Evolutionary conservation across 257 asterid genomes (phyloP).

Genomic region (Salvia splendens): DNA sequence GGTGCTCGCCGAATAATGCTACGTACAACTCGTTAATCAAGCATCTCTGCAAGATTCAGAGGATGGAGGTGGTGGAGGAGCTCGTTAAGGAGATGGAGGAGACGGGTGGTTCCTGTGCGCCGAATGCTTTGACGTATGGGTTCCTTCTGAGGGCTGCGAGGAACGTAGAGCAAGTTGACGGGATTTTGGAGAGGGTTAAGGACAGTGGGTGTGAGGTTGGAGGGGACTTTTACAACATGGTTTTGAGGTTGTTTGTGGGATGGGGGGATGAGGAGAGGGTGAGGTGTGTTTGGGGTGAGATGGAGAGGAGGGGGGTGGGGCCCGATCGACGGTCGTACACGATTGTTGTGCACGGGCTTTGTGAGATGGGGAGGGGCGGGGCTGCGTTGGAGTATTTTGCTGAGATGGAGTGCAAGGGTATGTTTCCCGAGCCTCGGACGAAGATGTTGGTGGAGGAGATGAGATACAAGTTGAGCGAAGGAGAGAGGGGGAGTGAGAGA

Average conservation of each 20-base stretch:
- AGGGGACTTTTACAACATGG: slow-evolving; percentile 60
- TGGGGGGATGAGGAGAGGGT: slow-evolving; percentile 56
- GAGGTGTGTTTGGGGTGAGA: slow-evolving; percentile 57
- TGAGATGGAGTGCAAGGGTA: slow-evolving; percentile 67
- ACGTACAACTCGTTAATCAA: slow-evolving; percentile 72
- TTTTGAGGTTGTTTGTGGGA: slow-evolving; percentile 65
- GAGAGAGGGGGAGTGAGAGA: background rate
- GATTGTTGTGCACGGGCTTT: slow-evolving; percentile 63
- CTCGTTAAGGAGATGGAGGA: slow-evolving; percentile 62
- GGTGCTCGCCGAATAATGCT: slow-evolving; percentile 50
- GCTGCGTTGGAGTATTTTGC: slow-evolving; percentile 51
- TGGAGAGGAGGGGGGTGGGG: slow-evolving; percentile 72
- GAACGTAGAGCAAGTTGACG: slow-evolving; percentile 53
- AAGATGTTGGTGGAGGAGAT: slow-evolving; percentile 56
- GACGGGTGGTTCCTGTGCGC: slow-evolving; percentile 46
- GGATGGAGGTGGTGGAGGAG: slow-evolving; percentile 67
- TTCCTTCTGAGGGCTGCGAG: slow-evolving; percentile 52
- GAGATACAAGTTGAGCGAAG: slow-evolving; percentile 43
- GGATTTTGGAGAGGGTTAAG: slow-evolving; percentile 61
- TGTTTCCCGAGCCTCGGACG: slow-evolving; percentile 62
- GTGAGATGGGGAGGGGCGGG: slow-evolving; percentile 44
- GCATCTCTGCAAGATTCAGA: slow-evolving; percentile 63
- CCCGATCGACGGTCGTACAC: slow-evolving; percentile 76
- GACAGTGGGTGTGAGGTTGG: slow-evolving; percentile 48
- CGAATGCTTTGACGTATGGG: slow-evolving; percentile 58